A percentile compares a stretch with the other conserved stretches of the same genome.
These are phyloP conservation scores for Scheffersomyces parashehatae DNA, from an alignment of 1,139 yeast species.

Conservation along the genomic window DNA sequence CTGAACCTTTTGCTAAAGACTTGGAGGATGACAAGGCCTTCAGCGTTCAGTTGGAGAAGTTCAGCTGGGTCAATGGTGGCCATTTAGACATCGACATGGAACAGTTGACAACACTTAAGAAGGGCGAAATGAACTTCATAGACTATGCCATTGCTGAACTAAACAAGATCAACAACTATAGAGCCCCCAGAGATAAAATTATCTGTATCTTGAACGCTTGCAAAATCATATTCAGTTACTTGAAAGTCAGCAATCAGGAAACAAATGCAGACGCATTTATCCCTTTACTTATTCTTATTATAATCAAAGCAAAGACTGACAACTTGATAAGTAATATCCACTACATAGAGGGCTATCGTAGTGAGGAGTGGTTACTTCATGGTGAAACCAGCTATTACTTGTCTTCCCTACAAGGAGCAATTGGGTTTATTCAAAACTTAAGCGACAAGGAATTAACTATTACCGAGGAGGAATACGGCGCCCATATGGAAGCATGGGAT, in stretches of 20 bases:
- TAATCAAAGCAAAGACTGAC: constrained; percentile 64
- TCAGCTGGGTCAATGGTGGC: constrained; percentile 72
- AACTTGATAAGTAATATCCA: constrained; percentile 73
- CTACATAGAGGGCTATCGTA: constrained; percentile 83
- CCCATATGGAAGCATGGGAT: constrained; percentile 51
- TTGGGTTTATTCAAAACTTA: constrained; percentile 68
- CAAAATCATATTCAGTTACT: constrained; percentile 84
- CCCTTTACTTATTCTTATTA: constrained; percentile 79
- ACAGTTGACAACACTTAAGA: constrained; percentile 18
- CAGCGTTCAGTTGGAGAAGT: constrained; percentile 59
- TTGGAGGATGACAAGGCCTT: constrained; percentile 60
- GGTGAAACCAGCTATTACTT: constrained; percentile 91
- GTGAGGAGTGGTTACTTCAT: constrained; percentile 62
- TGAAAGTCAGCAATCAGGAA: constrained; percentile 71
- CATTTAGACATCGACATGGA: constrained; percentile 74
- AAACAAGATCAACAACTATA: constrained; percentile 72
- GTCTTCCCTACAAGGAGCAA: constrained; percentile 84
- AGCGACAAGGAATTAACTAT: constrained; percentile 62
- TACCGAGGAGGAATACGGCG: constrained; percentile 53
- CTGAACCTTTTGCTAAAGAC: constrained; percentile 48
- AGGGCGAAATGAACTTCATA: constrained; percentile 52
- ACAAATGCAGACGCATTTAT: constrained; percentile 90
- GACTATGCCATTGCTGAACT: constrained; percentile 73
- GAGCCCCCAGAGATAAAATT: constrained; percentile 94
- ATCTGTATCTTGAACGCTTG: constrained; percentile 90